Evolutionary conservation across 108 stramenopile species (phyloP), one percentile per base, ranked within the genome.

Genomic region (Skeletonema costatum): DNA sequence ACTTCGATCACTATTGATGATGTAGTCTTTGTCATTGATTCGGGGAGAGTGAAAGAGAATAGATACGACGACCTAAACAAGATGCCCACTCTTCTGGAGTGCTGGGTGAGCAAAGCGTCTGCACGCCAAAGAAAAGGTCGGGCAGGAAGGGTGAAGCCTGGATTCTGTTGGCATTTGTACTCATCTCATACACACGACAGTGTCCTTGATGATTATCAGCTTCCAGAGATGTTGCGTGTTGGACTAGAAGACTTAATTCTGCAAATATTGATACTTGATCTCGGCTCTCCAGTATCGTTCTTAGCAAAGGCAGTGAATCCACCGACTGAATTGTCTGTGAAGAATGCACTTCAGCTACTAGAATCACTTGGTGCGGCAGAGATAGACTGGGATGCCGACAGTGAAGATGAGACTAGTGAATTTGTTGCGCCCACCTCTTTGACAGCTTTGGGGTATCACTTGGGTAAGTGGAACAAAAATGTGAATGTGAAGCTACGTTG

Each of bases 111-210:
- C 59, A 93, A 90, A 64, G 92, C 96, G 68, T 89, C 90, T 4
- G 91, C 93, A 3, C 88, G 85, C 59, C 98, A 98, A 82, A 86
- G 98, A 21, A 77, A 90, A 51, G 98, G 98, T 21, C 90, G 98
- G 44, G 98, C 98, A 10, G 98, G 97, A 1, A 88, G 97, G n/a
- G 97, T 97, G 62, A 82, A 90, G 25, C 89, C 93, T 14, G 97
- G 97, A 30, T 73, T 73, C 13, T 88, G 88, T 13, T 97, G 88
- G 85, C 93, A 95, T 62, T 61, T 97, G 16, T 91, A 79, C 66
- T 89, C 89, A 32, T 50, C 78, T 12, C 86, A 88, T 31, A 89
- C 88, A 1, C 78, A 87, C 60, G 87, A 93, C 32, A 77, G 68
- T 14, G 72, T 60, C 29, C 41, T 94, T 48, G 41, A 71, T 21